Conservation (phyloP, 768 basidiomycete genomes). For the Mycena filopes region DNA sequence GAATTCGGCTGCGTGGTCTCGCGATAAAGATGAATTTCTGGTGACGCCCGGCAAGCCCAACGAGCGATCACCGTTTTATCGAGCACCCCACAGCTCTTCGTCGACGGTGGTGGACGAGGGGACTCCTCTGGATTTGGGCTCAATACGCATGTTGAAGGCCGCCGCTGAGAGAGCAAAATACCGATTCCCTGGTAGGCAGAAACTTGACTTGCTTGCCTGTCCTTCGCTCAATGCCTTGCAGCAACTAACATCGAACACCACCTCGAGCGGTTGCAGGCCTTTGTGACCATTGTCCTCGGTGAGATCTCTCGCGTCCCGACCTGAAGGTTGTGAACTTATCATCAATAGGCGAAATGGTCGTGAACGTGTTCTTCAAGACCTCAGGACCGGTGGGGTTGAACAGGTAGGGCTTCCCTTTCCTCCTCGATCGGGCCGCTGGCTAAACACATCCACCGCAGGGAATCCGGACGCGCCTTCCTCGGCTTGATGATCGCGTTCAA, state of each 20-base stretch:
- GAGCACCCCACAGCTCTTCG: no score
- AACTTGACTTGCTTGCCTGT: no score
- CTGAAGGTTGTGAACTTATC: not conserved
- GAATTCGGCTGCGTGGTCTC: not conserved
- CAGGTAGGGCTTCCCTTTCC: slow-evolving; percentile 10
- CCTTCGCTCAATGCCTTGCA: no score
- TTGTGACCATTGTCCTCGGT: slow-evolving; percentile 44
- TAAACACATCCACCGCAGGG: slow-evolving; percentile 18
- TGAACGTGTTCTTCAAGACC: slow-evolving; percentile 28
- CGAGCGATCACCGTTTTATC: no score
- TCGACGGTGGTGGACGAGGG: no score
- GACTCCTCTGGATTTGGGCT: no score
- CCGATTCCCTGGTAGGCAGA: no score
- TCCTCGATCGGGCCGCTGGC: not conserved
- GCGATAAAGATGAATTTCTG: slow-evolving; percentile 4
- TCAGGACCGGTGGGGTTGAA: slow-evolving; percentile 23
- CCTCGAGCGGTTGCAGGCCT: slow-evolving; percentile 43
- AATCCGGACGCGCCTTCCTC: slow-evolving; percentile 32
- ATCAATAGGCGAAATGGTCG: slow-evolving; percentile 30
- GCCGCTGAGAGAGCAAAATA: no score
- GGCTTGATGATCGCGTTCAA: slow-evolving; percentile 36
- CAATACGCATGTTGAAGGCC: no score
- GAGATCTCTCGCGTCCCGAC: not conserved
- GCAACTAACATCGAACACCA: slow-evolving; percentile 48
- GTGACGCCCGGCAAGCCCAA: no score